phyloP scores from a whole-genome alignment of 2,329 filamentous ascomycete species.

The Sporothrix mexicana region DNA sequence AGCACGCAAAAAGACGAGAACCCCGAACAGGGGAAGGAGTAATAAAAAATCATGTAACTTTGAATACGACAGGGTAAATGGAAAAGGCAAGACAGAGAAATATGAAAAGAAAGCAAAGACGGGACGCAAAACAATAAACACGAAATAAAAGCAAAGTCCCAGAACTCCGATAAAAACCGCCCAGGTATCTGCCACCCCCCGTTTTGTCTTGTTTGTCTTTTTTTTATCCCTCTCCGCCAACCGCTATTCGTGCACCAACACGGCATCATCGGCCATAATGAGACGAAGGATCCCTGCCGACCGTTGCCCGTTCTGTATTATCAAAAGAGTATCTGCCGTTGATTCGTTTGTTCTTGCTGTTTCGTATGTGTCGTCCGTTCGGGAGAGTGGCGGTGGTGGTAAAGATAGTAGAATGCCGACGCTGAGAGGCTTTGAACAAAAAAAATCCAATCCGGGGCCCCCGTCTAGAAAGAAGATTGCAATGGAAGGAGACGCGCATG shows the following conservation, averaged over 20 bases:
- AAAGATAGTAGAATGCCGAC: background rate
- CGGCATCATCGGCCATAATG: background rate
- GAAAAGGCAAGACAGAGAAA: background rate
- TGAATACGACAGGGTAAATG: background rate
- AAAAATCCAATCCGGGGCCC: background rate
- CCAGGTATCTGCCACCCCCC: conserved; percentile 35
- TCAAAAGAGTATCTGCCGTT: background rate
- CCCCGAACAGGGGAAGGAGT: background rate
- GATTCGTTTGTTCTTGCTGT: background rate
- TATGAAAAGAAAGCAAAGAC: background rate
- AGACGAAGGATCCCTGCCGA: background rate
- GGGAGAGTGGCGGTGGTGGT: background rate
- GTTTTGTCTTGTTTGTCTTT: conserved; percentile 18
- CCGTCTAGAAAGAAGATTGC: background rate
- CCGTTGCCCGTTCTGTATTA: conserved; percentile 7
- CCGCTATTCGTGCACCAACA: too few species aligned
- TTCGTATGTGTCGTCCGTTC: conserved; percentile 6
- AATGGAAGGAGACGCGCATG: background rate
- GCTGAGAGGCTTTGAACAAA: background rate
- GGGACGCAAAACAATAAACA: conserved; percentile 13
- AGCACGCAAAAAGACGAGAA: background rate
- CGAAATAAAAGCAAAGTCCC: conserved; percentile 27
- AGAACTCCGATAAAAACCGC: conserved; percentile 33
- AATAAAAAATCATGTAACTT: background rate
- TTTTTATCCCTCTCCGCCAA: background rate